These are phyloP conservation scores for Gossypium bickii DNA, from an alignment of 345 rosid genomes.

Conservation along the genomic window DNA sequence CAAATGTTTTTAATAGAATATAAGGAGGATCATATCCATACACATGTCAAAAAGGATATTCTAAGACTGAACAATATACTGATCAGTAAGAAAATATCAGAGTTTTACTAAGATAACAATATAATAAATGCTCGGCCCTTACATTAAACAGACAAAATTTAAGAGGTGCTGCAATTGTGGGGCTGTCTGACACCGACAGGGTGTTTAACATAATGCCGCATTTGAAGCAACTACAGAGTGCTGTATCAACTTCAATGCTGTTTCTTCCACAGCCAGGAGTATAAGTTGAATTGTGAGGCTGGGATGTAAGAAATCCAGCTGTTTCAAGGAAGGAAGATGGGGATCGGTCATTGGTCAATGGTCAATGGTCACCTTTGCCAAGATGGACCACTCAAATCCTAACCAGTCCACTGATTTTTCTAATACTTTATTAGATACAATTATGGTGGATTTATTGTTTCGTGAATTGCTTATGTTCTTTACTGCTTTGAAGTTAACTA, in stretches of 20 bases:
- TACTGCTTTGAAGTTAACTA: not conserved
- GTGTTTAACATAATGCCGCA: not conserved
- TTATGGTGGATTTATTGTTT: not conserved
- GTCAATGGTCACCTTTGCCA: not conserved
- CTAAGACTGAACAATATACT: not conserved
- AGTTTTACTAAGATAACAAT: not conserved
- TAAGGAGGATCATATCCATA: no score
- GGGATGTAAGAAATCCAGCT: not conserved
- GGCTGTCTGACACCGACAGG: not conserved
- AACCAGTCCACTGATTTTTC: not conserved
- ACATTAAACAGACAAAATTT: not conserved
- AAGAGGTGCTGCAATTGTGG: not conserved
- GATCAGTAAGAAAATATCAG: not conserved
- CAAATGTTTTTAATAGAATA: not conserved
- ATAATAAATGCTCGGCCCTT: not conserved
- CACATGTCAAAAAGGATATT: not conserved
- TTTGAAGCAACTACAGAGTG: not conserved
- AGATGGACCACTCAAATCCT: slow-evolving; percentile 3
- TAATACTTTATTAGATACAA: not conserved
- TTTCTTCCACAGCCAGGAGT: not conserved
- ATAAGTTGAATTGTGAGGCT: not conserved
- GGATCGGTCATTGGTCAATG: not conserved
- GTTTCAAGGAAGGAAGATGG: not conserved
- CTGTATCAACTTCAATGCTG: not conserved
- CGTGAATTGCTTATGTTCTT: not conserved